phyloP scores from a whole-genome alignment of 805 yeast species.

The Zygotorulaspora chibaensis region DNA sequence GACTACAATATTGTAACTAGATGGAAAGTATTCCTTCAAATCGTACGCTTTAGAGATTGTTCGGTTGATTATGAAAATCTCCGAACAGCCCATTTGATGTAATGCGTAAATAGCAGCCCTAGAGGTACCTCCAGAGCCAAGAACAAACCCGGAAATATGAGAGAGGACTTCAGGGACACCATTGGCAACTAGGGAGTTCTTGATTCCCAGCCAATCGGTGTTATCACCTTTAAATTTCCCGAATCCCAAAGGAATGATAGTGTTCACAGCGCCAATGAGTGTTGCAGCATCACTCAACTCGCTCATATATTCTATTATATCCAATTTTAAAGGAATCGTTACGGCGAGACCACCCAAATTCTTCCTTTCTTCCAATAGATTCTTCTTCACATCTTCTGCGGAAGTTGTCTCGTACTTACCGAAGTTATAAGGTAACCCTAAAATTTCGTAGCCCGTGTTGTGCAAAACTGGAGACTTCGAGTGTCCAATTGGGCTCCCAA shows the following conservation, averaged over 20 bases:
- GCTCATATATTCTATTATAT: slow-evolving; percentile 61
- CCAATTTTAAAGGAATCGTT: slow-evolving; percentile 88
- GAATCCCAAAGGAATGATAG: slow-evolving; percentile 54
- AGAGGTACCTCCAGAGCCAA: slow-evolving; percentile 98
- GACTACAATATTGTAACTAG: slow-evolving; percentile 52
- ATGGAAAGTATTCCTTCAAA: slow-evolving; percentile 58
- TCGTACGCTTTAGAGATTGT: slow-evolving; percentile 61
- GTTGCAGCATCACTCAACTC: slow-evolving; percentile 72
- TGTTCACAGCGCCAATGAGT: slow-evolving; percentile 91
- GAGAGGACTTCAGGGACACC: slow-evolving; percentile 51
- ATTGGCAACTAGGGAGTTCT: slow-evolving; percentile 54
- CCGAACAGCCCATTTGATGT: slow-evolving; percentile 67
- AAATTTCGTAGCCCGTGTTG: slow-evolving; percentile 66
- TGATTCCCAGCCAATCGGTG: slow-evolving; percentile 94
- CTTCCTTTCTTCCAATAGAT: slow-evolving; percentile 42
- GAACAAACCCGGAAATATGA: slow-evolving; percentile 59
- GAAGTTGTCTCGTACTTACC: slow-evolving; percentile 62
- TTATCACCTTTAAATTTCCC: slow-evolving; percentile 72
- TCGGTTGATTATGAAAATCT: slow-evolving; percentile 77
- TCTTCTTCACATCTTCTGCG: slow-evolving; percentile 50
- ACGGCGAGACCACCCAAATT: slow-evolving; percentile 91
- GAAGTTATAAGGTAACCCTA: slow-evolving; percentile 75
- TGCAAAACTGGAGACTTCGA: slow-evolving; percentile 89
- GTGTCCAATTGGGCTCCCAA: slow-evolving; percentile 78
- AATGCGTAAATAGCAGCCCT: slow-evolving; percentile 92